Base-by-base conservation (phyloP, 345 rosid species). In the Xanthoceras sorbifolium region DNA sequence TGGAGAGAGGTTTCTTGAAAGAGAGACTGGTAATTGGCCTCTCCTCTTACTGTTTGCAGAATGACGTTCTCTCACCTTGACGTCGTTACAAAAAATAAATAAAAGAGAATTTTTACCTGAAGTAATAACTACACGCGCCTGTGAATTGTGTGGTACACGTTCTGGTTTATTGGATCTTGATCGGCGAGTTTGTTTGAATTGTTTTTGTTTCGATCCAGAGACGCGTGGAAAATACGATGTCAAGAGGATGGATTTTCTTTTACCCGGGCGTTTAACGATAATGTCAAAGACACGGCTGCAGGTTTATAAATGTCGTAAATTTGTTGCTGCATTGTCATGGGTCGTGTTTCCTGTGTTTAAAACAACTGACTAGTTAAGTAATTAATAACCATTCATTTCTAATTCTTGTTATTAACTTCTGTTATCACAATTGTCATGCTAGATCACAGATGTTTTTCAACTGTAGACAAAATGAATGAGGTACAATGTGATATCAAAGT, bases 11-110 rank as follows among this genome's bases (percentile, higher is more conserved):
- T 31, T 48, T n/a, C 22, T 7, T 7, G 52, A 32, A 23, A 65
- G 55, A 32, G 67, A 54, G 61, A 80, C 28, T 65, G 76, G 69
- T 73, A 54, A 32, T 36, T 23, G 67, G 76, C 67, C 26, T 62
- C 17, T 69, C n/a, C 22, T 74, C n/a, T 18, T 18, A n/a, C 72
- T 1, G 22, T 55, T 57, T 50, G 70, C 69, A 36, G 64, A 80
- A 71, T 71, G 76, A 66, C 69, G 79, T 32, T 65, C 50, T 52
- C 10, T 63, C 59, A 26, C 70, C 60, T n/a, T 38, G 59, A 22
- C 46, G 26, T 25, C 52, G 78, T 64, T 26, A 14, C 5, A 60
- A 73, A 2, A 9, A 44, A 69, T 6, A 34, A 9, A 71, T 23
- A 10, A 17, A 48, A 17, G 0, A 77, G 36, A 64, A 23, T 2